phyloP scores from a whole-genome alignment of 257 asterid species.

The Solanum arcanum region DNA sequence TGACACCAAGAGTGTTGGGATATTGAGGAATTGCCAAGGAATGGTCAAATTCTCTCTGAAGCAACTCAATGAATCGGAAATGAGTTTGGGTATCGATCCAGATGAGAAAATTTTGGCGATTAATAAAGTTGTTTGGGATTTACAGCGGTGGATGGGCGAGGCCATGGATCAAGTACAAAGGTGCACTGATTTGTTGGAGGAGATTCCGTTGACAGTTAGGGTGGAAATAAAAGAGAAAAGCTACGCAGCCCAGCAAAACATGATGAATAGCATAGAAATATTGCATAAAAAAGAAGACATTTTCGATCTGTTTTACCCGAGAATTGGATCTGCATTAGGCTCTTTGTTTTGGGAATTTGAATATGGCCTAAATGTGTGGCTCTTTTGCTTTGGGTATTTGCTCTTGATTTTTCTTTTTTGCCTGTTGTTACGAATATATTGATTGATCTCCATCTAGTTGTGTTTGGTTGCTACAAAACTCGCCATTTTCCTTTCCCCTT shows the following conservation, averaged over 20 bases:
- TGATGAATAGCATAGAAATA: neutral
- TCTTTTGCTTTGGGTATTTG: constrained; percentile 4
- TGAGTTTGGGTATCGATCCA: neutral
- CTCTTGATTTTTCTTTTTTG: constrained; percentile 24
- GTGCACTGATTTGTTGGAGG: neutral
- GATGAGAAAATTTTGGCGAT: neutral
- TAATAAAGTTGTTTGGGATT: neutral
- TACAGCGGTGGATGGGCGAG: neutral
- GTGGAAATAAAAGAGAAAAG: neutral
- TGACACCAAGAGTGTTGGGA: neutral
- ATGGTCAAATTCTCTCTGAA: neutral
- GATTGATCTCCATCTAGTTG: neutral
- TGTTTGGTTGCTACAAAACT: neutral
- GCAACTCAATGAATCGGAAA: neutral
- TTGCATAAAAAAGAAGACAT: neutral
- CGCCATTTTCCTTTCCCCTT: neutral
- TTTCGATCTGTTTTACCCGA: neutral
- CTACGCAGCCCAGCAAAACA: neutral
- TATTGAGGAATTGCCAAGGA: neutral
- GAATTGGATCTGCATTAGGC: neutral
- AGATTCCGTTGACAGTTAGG: neutral
- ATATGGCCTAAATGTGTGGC: neutral
- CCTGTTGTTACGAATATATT: constrained; percentile 12
- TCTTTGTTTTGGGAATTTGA: neutral
- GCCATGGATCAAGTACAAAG: neutral